Conservation (phyloP, 2,329 filamentous ascomycete species). For the Talaromyces sp. region DNA sequence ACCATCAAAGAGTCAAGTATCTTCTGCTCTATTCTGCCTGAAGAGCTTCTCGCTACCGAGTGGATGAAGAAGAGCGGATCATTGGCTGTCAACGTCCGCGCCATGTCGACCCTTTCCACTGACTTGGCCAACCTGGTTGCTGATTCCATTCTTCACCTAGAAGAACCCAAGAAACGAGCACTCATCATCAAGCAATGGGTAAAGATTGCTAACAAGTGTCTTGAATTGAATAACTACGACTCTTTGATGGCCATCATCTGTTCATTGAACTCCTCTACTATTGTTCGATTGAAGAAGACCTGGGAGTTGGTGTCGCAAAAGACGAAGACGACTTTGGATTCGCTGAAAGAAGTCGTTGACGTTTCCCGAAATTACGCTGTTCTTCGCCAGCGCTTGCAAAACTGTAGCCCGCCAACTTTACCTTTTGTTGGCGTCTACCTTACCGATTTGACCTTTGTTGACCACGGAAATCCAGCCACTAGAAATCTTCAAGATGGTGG, state of each 20-base stretch:
- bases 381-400: slow-evolving; percentile 75
- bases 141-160: slow-evolving; percentile 81
- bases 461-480: slow-evolving; percentile 85
- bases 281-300: slow-evolving; percentile 80
- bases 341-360: slow-evolving; percentile 80
- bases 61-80: slow-evolving; percentile 87
- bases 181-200: slow-evolving; percentile 95
- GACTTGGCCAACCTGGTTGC: slow-evolving; percentile 90
- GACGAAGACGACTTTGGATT: slow-evolving; percentile 74
- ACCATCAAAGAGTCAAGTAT: slow-evolving; percentile 88
- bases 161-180: slow-evolving; percentile 91
- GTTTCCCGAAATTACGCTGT: slow-evolving; percentile 87
- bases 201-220: slow-evolving; percentile 82
- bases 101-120: slow-evolving; percentile 88
- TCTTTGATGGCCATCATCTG: slow-evolving; percentile 96
- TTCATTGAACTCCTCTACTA: slow-evolving; percentile 86
- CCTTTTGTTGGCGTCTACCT: slow-evolving; percentile 96
- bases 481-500: slow-evolving; percentile 70
- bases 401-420: slow-evolving; percentile 84
- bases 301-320: slow-evolving; percentile 87
- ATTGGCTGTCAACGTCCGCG: slow-evolving; percentile 82
- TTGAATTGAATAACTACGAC: slow-evolving; percentile 93
- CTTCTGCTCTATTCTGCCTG: slow-evolving; percentile 86
- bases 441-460: slow-evolving; percentile 92
- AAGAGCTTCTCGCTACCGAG: slow-evolving; percentile 85